Conservation (phyloP, 768 basidiomycete species). For the Flagelloscypha sp. region DNA sequence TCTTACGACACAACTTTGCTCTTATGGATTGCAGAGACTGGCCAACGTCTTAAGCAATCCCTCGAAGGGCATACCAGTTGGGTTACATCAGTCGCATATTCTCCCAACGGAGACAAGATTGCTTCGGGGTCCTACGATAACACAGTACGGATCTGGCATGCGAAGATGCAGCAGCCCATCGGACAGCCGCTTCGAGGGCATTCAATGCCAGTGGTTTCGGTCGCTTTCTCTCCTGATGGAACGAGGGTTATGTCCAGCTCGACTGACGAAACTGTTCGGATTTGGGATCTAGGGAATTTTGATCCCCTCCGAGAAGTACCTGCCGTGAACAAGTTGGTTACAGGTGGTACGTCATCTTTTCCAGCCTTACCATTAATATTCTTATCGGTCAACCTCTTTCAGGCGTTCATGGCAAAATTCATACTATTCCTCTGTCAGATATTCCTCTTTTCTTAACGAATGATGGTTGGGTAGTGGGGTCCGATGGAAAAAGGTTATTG, state of each 20-base stretch:
- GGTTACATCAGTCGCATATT: conserved; percentile 7
- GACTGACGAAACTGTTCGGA: conserved; percentile 4
- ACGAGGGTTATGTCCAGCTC: conserved; percentile 6
- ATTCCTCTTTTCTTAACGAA: too few species aligned
- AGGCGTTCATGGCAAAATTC: too few species aligned
- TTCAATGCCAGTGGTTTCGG: not conserved
- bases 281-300: conserved; percentile 29
- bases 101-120: conserved; percentile 9
- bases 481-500: too few species aligned
- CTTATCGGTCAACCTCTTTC: too few species aligned
- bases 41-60: conserved; percentile 4
- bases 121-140: conserved; percentile 14
- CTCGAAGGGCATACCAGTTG: conserved; percentile 6
- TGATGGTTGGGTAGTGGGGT: too few species aligned
- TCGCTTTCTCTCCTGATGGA: conserved; percentile 12
- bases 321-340: conserved; percentile 1
- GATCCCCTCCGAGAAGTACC: conserved; percentile 80
- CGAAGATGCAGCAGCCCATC: not conserved
- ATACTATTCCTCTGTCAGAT: too few species aligned
- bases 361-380: too few species aligned
- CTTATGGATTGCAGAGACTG: conserved; percentile 9
- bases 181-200: conserved; percentile 4
- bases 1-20: conserved; percentile 4
- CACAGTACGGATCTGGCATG: conserved; percentile 9
- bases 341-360: too few species aligned